A percentile compares a stretch with the other conserved stretches of the same genome.
These are phyloP conservation scores for Venturia carpophila DNA, from an alignment of 2,329 filamentous ascomycete genomes.

Conservation along the genomic window DNA sequence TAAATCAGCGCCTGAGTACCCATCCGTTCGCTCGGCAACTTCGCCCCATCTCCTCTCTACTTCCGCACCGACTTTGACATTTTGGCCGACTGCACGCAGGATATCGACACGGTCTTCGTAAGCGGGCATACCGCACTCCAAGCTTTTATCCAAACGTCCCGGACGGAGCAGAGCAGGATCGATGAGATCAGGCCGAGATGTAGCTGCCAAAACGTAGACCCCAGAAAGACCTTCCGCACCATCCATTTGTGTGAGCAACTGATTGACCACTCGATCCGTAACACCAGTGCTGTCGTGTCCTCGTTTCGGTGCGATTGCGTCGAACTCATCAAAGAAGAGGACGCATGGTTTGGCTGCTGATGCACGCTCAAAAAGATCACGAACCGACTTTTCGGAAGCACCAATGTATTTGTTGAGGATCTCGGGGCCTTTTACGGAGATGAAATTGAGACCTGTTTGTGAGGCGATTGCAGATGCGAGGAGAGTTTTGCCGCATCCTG, in stretches of 20 bases:
- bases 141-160: slow-evolving; percentile 83
- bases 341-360: slow-evolving; percentile 87
- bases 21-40: slow-evolving; percentile 71
- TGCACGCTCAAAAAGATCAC: slow-evolving; percentile 89
- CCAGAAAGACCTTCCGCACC: slow-evolving; percentile 90
- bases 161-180: slow-evolving; percentile 88
- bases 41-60: slow-evolving; percentile 27
- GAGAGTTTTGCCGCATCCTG: slow-evolving; percentile 93
- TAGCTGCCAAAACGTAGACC: slow-evolving; percentile 94
- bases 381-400: slow-evolving; percentile 90
- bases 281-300: slow-evolving; percentile 96
- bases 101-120: slow-evolving; percentile 81
- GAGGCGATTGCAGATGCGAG: slow-evolving; percentile 95
- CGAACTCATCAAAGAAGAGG: slow-evolving; percentile 97
- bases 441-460: slow-evolving; percentile 96
- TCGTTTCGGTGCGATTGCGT: slow-evolving; percentile 93
- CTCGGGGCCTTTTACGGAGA: slow-evolving; percentile 94
- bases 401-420: slow-evolving; percentile 99
- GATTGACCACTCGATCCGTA: slow-evolving; percentile 97
- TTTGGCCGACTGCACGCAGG: slow-evolving; percentile 62
- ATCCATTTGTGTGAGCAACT: slow-evolving; percentile 97
- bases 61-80: slow-evolving; percentile 53
- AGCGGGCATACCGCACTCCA: slow-evolving; percentile 83
- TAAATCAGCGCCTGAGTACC: slow-evolving; percentile 88
- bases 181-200: slow-evolving; percentile 85